Evolutionary conservation across 1,284 basidiomycete species (phyloP), one percentile per base, ranked within the genome.

Genomic region (Naganishia sp.): DNA sequence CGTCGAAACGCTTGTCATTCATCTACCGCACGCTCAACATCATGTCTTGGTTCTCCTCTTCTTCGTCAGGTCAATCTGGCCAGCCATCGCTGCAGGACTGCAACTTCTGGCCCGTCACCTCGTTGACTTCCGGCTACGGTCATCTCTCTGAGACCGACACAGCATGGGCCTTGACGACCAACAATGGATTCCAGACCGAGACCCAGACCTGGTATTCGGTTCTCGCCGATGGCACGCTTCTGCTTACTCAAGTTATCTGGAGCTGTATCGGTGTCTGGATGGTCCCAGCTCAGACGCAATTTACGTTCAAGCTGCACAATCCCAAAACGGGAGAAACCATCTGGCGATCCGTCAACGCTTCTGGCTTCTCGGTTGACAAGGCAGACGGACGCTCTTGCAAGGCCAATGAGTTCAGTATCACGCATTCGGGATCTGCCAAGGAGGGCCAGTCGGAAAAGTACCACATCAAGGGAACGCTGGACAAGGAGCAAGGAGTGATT

Each of bases 221-320:
- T 71, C 83, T 92, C 15, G 85, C 88, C 46, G 91, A 96, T 83
- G 94, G 94, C 5, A 86, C 85, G 28, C 85, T 87, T 64, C 71
- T 96, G 70, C 90, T 92, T 85, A 88, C 86, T 74, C 95, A 99
- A 81, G 86, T 99, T 69, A 98, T 99, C 75, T 94, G 97, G 83
- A 95, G 93, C 2, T 85, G 90, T 54, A 86, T 95, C 64, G 96
- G 96, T 11, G 70, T 81, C 56, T 75, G 78, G 69, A 60, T 80
- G 61, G 71, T 81, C 11, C 79, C 80, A 75, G 94, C 95, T 6
- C 92, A 90, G 46, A 88, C 97, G 73, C 96, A 99, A 79, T 94
- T 98, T 80, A 92, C 89, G 3, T 95, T 90, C 87, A 95, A 94
- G 81, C 82, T 91, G 69, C 89, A 86, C 82, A 88, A 96, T 76